phyloP scores from a whole-genome alignment of 331 rosid genomes.

The Acacia concinna region DNA sequence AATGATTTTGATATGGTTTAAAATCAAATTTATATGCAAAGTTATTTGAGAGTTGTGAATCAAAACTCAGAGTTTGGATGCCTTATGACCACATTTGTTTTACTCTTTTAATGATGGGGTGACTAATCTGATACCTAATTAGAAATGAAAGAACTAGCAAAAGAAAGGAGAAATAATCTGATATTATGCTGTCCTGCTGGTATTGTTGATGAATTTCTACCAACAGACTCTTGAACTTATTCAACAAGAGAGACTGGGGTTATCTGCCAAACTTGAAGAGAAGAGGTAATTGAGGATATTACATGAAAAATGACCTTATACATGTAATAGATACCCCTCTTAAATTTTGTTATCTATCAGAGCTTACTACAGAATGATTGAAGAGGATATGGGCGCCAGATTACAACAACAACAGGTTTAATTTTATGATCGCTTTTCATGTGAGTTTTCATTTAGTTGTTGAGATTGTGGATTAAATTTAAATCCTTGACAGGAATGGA shows the following conservation, averaged over 20 bases:
- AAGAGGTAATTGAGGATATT: slow-evolving; percentile 59
- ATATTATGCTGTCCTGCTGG: slow-evolving; percentile 32
- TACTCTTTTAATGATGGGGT: background rate
- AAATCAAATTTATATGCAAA: background rate
- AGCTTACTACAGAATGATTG: slow-evolving; percentile 51
- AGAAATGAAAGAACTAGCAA: slow-evolving; percentile 8
- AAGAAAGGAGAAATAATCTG: slow-evolving; percentile 5
- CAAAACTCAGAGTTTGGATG: background rate
- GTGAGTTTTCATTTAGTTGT: slow-evolving; percentile 20
- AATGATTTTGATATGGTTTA: background rate
- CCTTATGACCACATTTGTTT: slow-evolving; percentile 7
- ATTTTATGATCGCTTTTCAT: slow-evolving; percentile 19
- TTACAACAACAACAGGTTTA: slow-evolving; percentile 72
- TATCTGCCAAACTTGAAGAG: slow-evolving; percentile 59
- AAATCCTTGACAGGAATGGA: slow-evolving; percentile 59
- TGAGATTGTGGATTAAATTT: slow-evolving; percentile 25
- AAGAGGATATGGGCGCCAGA: slow-evolving; percentile 51
- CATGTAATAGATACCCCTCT: slow-evolving; percentile 30
- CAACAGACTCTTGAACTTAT: slow-evolving; percentile 72
- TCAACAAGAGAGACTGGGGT: slow-evolving; percentile 63
- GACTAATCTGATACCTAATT: background rate
- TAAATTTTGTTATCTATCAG: slow-evolving; percentile 44
- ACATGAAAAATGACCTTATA: slow-evolving; percentile 15
- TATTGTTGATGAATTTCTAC: slow-evolving; percentile 34
- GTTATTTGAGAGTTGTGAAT: slow-evolving; percentile 27